These are phyloP conservation scores for Spergularia azorica DNA, from an alignment of 179 eudicot genomes.

Conservation along the genomic window DNA sequence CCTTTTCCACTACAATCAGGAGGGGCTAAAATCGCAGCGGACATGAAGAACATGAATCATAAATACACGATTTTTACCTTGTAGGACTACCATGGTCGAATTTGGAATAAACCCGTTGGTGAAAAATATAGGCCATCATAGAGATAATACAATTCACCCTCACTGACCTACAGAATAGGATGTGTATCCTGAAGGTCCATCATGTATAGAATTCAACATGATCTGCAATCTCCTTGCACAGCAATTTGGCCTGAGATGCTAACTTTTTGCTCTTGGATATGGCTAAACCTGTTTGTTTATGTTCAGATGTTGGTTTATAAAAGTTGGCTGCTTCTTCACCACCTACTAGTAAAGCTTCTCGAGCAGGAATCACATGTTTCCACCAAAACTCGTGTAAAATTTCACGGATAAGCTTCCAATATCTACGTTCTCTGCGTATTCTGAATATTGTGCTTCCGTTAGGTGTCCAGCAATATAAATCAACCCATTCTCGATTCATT, in stretches of 20 bases:
- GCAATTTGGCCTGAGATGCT: conserved; percentile 57
- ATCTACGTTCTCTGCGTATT: conserved; percentile 53
- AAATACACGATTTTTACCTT: too few relatives aligned
- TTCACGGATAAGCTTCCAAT: conserved; percentile 72
- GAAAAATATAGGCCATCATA: too few relatives aligned
- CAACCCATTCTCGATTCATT: conserved; percentile 88
- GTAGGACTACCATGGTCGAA: background rate
- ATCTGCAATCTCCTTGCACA: conserved; percentile 76
- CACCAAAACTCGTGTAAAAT: conserved; percentile 82
- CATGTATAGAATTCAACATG: conserved; percentile 57
- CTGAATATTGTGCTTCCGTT: conserved; percentile 76
- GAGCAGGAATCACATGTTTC: conserved; percentile 82
- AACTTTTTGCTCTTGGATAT: conserved; percentile 55
- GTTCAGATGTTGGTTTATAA: conserved; percentile 60
- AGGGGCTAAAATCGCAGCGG: background rate
- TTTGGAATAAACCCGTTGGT: background rate
- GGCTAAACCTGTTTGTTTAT: conserved; percentile 56
- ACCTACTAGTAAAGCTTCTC: conserved; percentile 56
- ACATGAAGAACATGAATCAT: background rate
- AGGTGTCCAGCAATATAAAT: conserved; percentile 81
- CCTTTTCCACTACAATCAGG: too few relatives aligned
- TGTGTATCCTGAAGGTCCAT: conserved; percentile 7
- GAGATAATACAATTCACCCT: too few relatives aligned
- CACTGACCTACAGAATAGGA: too few relatives aligned
- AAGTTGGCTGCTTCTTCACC: conserved; percentile 52